Base-by-base conservation (phyloP, 2,329 filamentous ascomycete species). In the Fusarium mangiferae region DNA sequence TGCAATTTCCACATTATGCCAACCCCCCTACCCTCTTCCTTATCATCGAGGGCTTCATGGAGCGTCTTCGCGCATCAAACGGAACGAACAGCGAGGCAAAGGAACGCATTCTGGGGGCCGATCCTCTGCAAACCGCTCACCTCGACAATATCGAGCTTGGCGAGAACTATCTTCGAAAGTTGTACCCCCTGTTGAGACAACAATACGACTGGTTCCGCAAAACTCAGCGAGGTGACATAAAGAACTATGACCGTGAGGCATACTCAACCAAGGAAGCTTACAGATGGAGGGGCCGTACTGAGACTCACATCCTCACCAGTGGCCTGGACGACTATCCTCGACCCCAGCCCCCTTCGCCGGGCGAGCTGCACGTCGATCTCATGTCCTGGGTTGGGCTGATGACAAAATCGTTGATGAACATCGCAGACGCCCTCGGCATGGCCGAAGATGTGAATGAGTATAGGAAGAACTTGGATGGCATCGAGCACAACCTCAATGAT, bases 381-480 rank as follows among this genome's bases (percentile, higher is more conserved):
- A 93, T 99, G 82, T 94, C 94, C 59, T 99, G 96, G 96, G 93
- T 99, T 84, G 96, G 96, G n/a, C 90, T 98, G 85, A 97, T 98
- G 94, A 92, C 94, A 45, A 91, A 92, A 74, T 92, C 93, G n/a
- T 89, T 99, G 62, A 88, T 91, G 77, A 93, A 92, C 75, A 93
- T 98, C 76, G 94, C 95, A 3, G 85, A 90, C 51, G 90, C 91
- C 33, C 88, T 98, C n/a, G 91, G 89, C 52, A 89, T 95, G 74
- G 83, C 84, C 1, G 95, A 98, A 39, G 96, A 98, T 75, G 91
- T 89, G 2, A 87, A 89, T 28, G 90, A 93, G 77, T 94, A 96
- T 77, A 87, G 85, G 49, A 90, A 89, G 68, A 93, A 93, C 63
- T 89, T 94, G 65, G 89, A 90, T 38, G 95, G 93, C 20, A 97